Percentiles rank a stretch among this genome's conserved stretches.
Evolutionary conservation across 1,284 basidiomycete genomes (phyloP).

Genomic region (Uromyces viciae-fabae): DNA sequence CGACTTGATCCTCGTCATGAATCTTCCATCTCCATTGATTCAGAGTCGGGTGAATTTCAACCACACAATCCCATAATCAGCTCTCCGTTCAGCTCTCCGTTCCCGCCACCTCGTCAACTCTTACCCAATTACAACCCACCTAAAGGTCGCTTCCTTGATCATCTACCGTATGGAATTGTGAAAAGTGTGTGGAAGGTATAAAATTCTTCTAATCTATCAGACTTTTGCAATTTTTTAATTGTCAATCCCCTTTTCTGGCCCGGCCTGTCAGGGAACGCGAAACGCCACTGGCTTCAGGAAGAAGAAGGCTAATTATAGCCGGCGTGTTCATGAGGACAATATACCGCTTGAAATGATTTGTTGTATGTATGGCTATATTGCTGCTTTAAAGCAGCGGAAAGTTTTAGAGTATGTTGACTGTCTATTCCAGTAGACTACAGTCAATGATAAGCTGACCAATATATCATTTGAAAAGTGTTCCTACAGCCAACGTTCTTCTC

Average conservation of each 20-base stretch:
- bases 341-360: conserved; percentile 37
- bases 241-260: too few relatives aligned
- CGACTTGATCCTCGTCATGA: not conserved
- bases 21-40: not conserved
- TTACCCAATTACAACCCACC: conserved; percentile 37
- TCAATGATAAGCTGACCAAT: not conserved
- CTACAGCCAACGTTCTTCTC: conserved; percentile 7
- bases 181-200: conserved; percentile 26
- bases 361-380: conserved; percentile 24
- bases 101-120: conserved; percentile 15
- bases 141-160: not conserved
- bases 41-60: not conserved
- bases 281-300: conserved; percentile 4
- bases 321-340: conserved; percentile 24
- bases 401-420: conserved; percentile 6
- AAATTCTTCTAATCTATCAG: too few relatives aligned
- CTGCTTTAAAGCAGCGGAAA: conserved; percentile 19
- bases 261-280: not conserved
- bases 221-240: too few relatives aligned
- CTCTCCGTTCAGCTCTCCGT: conserved; percentile 24
- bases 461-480: conserved; percentile 12
- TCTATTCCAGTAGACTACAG: not conserved
- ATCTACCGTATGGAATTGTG: not conserved
- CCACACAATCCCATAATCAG: not conserved
- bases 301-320: not conserved